Evolutionary conservation across 225 moss, liverwort and hornwort species (phyloP), one percentile per base, ranked within the genome.

Genomic region (Polytrichum commune): DNA sequence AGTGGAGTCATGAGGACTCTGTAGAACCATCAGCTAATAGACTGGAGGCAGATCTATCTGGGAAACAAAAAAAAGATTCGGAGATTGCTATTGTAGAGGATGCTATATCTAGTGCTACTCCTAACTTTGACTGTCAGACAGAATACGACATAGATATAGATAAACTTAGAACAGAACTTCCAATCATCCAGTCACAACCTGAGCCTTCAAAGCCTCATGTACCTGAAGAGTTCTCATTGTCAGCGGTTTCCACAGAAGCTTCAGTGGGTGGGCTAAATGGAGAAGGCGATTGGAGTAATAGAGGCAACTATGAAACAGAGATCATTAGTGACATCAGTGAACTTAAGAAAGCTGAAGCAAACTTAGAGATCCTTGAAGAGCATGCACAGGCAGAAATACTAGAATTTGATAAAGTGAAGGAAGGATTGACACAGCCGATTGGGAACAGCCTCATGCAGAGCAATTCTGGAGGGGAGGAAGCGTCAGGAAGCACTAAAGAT

Each of bases 331-430:
- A 10, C 3, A 66, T 66, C 22, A 53, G n/a, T 28, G 7, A 66
- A 66, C 66, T 66, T 24, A 53, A 35, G 66, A 53, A 23, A 66
- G n/a, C 16, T 9, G 66, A 65, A 20, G 27, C 33, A 38, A 46
- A 4, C 20, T 33, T 66, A 24, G 3, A 53, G n/a, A 46, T 4
- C 8, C 38, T 66, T 24, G 66, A 66, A 25, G 66, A 66, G 24
- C 9, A 8, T 66, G 20, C 46, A 16, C 29, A 66, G 66, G 32
- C 2, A 9, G 66, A 66, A n/a, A 24, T 33, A 10, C 33, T 19
- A 5, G 38, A 23, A 35, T 35, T 66, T 53, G n/a, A 25, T 5
- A 22, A 19, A 30, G 66, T 66, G 7, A n/a, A 53, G 33, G 46
- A 46, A 46, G 46, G 16, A 46, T 46, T 46, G 46, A 13, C 46